Percentiles rank a stretch among this genome's conserved stretches.
phyloP scores from a whole-genome alignment of 1,139 yeast species.

The Pichia inconspicua region DNA sequence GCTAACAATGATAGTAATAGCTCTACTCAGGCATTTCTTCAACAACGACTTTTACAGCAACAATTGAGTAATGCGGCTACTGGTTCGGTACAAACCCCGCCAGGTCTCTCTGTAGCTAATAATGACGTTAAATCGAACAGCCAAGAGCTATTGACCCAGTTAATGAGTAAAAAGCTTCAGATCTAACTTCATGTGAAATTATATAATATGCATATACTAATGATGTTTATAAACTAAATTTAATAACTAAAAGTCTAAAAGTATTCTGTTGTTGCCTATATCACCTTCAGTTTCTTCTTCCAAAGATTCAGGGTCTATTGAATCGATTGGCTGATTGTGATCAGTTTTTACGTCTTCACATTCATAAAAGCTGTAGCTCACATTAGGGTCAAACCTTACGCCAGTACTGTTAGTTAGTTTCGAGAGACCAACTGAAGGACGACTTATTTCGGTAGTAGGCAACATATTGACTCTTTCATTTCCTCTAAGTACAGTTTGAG shows the following conservation, averaged over 20 bases:
- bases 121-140: slow-evolving; percentile 32
- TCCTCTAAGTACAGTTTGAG: background rate
- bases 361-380: slow-evolving; percentile 23
- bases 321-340: background rate
- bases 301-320: background rate
- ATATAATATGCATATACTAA: background rate
- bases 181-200: slow-evolving; percentile 3
- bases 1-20: background rate
- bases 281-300: background rate
- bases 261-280: slow-evolving; percentile 8
- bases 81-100: slow-evolving; percentile 29
- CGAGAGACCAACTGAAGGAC: background rate
- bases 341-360: slow-evolving; percentile 2
- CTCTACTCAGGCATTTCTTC: slow-evolving; percentile 20
- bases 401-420: slow-evolving; percentile 3
- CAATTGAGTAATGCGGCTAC: slow-evolving; percentile 8
- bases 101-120: slow-evolving; percentile 33
- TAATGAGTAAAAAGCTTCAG: slow-evolving; percentile 52
- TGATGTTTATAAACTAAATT: background rate
- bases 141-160: slow-evolving; percentile 60
- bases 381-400: slow-evolving; percentile 26
- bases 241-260: background rate
- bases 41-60: slow-evolving; percentile 19
- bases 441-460: background rate
- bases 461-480: background rate